Percentiles rank a stretch among this genome's conserved stretches.
These are phyloP conservation scores for Sclerotinia borealis DNA, from an alignment of 2,329 filamentous ascomycete genomes.

Conservation along the genomic window DNA sequence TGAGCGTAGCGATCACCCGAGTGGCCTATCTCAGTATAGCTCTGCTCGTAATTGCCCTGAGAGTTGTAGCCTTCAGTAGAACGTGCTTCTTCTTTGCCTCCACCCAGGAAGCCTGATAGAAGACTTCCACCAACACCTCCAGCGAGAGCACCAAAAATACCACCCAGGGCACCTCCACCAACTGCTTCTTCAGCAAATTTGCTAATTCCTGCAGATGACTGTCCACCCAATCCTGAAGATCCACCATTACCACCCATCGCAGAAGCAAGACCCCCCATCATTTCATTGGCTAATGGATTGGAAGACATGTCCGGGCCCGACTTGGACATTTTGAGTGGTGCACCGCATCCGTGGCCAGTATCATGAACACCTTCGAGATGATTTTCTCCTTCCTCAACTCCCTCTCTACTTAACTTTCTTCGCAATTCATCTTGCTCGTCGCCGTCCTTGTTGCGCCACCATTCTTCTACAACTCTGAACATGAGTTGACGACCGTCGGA, in stretches of 20 bases:
- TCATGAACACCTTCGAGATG: slow-evolving; percentile 83
- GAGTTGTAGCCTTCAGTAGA: slow-evolving; percentile 47
- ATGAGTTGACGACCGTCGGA: slow-evolving; percentile 67
- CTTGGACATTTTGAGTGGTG: slow-evolving; percentile 71
- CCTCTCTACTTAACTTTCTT: slow-evolving; percentile 67
- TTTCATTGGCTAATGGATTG: slow-evolving; percentile 41
- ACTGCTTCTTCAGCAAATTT: slow-evolving; percentile 53
- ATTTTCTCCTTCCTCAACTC: slow-evolving; percentile 72
- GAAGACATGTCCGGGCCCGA: slow-evolving; percentile 43
- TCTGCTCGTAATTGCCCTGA: slow-evolving; percentile 56
- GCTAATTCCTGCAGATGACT: slow-evolving; percentile 34
- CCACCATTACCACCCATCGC: slow-evolving; percentile 33
- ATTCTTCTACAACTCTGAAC: slow-evolving; percentile 73
- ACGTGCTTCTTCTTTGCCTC: slow-evolving; percentile 43
- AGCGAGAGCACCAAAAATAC: slow-evolving; percentile 64
- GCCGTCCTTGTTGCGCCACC: slow-evolving; percentile 69
- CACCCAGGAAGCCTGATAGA: slow-evolving; percentile 54
- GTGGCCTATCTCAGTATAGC: slow-evolving; percentile 55
- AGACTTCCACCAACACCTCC: slow-evolving; percentile 59
- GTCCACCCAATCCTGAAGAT: slow-evolving; percentile 11
- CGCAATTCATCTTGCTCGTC: slow-evolving; percentile 61
- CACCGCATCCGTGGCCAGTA: slow-evolving; percentile 73
- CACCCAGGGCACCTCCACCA: slow-evolving; percentile 60
- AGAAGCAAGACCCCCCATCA: slow-evolving; percentile 52
- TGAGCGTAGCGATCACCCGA: slow-evolving; percentile 33